Conservation (phyloP, 164 flowering plant genomes). For the Dillenia suffruticosa region DNA sequence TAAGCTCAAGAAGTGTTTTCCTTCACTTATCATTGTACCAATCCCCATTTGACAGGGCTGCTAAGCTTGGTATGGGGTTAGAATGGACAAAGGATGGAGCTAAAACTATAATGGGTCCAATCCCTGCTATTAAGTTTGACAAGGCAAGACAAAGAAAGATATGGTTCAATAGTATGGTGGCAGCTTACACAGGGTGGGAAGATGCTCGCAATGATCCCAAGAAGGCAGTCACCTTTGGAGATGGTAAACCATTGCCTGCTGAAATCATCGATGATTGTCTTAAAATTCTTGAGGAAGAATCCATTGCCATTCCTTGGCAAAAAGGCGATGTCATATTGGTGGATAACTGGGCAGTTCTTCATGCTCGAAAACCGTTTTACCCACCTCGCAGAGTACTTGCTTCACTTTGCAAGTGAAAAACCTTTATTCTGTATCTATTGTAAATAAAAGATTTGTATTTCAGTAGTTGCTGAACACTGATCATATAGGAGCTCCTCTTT, state of each 20-base stretch:
- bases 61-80: slow-evolving; percentile 69
- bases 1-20: too few relatives aligned
- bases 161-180: slow-evolving; percentile 96
- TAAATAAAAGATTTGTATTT: too few relatives aligned
- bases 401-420: slow-evolving; percentile 71
- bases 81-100: slow-evolving; percentile 82
- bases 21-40: too few relatives aligned
- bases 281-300: slow-evolving; percentile 68
- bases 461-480: too few relatives aligned
- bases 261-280: slow-evolving; percentile 62
- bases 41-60: slow-evolving; percentile 53
- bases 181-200: slow-evolving; percentile 47
- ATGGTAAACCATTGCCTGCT: slow-evolving; percentile 71
- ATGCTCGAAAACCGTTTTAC: slow-evolving; percentile 61
- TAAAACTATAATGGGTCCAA: slow-evolving; percentile 82
- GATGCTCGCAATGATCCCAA: slow-evolving; percentile 13
- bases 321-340: slow-evolving; percentile 74
- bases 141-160: slow-evolving; percentile 55
- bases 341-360: slow-evolving; percentile 87
- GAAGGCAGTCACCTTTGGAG: slow-evolving; percentile 81
- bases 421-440: too few relatives aligned
- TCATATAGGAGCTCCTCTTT: too few relatives aligned
- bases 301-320: slow-evolving; percentile 84
- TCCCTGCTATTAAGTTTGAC: slow-evolving; percentile 72
- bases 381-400: slow-evolving; percentile 89